phyloP scores from a whole-genome alignment of 1,284 basidiomycete species.

The Ceratobasidium sp. region DNA sequence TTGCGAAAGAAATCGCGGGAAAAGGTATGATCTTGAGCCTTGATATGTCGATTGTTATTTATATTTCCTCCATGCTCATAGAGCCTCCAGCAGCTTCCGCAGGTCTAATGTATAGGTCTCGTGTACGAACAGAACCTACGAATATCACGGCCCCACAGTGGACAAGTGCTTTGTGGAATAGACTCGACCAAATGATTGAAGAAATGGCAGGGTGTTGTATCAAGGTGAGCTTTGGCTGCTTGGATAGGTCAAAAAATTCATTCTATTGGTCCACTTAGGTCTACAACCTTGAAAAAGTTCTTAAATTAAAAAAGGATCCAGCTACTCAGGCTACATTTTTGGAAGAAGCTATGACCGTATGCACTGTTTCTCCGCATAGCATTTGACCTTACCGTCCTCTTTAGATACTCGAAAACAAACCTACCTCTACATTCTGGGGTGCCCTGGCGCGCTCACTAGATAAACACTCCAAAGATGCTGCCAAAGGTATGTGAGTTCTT shows the following conservation, averaged over 20 bases:
- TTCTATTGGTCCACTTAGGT: conserved; percentile 66
- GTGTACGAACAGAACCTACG: conserved; percentile 87
- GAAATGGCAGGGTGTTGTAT: conserved; percentile 92
- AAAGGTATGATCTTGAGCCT: conserved; percentile 68
- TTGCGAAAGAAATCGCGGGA: conserved; percentile 80
- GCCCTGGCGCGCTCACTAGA: conserved; percentile 84
- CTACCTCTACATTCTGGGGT: conserved; percentile 92
- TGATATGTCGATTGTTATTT: conserved; percentile 14
- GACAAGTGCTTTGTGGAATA: conserved; percentile 82
- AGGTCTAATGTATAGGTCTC: conserved; percentile 76
- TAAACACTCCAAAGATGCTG: conserved; percentile 79
- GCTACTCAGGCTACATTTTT: conserved; percentile 83
- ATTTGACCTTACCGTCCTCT: not conserved
- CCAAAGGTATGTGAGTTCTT: too few species aligned
- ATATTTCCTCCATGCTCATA: conserved; percentile 50
- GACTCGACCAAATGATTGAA: conserved; percentile 85
- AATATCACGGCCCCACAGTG: conserved; percentile 85
- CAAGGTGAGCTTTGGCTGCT: conserved; percentile 73
- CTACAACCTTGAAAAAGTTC: conserved; percentile 93
- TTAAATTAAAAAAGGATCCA: conserved; percentile 87
- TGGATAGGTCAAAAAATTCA: too few species aligned
- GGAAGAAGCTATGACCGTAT: conserved; percentile 90
- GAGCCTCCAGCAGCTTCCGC: conserved; percentile 62
- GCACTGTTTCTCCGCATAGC: conserved; percentile 25
- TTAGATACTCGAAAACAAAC: conserved; percentile 87